Evolutionary conservation across 257 asterid species (phyloP).

Genomic region (Nicotiana benthamiana): DNA sequence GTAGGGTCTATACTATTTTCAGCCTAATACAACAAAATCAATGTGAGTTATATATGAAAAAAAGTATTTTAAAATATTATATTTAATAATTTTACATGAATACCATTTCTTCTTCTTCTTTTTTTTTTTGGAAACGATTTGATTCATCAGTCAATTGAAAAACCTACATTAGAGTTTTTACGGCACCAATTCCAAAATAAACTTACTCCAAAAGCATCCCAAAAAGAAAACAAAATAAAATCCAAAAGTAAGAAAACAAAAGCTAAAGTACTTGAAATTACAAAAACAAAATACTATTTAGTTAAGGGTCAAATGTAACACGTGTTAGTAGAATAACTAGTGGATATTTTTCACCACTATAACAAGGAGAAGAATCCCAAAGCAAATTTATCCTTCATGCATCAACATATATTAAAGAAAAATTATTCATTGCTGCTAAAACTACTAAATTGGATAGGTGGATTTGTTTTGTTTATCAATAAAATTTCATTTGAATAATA

Average conservation of each 20-base stretch:
- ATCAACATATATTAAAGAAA: constrained; percentile 36
- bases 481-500: constrained; percentile 17
- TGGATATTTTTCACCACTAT: constrained; percentile 46
- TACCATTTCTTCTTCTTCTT: no score
- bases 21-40: no score
- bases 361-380: constrained; percentile 82
- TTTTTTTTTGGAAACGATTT: neutral
- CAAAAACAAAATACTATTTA: neutral
- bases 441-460: constrained; percentile 29
- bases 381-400: constrained; percentile 49
- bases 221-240: neutral
- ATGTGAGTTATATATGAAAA: no score
- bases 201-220: constrained; percentile 9
- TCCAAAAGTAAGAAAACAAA: neutral
- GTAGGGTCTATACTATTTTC: no score
- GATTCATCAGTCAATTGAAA: constrained; percentile 1
- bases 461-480: constrained; percentile 13
- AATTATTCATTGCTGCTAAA: constrained; percentile 15
- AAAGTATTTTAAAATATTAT: no score
- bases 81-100: no score
- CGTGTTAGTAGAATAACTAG: constrained; percentile 48
- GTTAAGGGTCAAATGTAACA: constrained; percentile 33
- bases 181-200: constrained; percentile 5
- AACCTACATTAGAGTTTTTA: constrained; percentile 7
- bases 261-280: neutral